Evolutionary conservation across 1,284 basidiomycete species (phyloP).

Genomic region (Rhodotorula sp.): DNA sequence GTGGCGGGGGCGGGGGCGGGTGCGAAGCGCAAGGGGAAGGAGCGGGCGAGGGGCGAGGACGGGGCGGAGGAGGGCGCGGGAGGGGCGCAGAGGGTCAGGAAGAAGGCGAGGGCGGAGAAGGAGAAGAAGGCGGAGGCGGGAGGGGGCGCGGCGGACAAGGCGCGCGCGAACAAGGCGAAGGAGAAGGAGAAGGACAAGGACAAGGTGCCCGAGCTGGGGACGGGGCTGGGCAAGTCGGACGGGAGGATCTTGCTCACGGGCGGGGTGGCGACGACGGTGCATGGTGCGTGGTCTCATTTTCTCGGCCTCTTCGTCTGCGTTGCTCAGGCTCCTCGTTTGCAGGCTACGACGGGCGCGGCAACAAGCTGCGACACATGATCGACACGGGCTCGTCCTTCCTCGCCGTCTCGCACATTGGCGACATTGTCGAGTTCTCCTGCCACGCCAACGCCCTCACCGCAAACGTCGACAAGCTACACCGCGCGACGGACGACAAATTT

Average conservation of each 20-base stretch:
- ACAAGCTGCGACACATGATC: conserved; percentile 37
- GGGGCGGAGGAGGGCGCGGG: neutral
- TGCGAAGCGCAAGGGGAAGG: neutral
- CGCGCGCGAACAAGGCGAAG: conserved; percentile 6
- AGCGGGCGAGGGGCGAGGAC: neutral
- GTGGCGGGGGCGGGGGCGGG: neutral
- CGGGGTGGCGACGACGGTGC: neutral
- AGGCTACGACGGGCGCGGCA: conserved; percentile 33
- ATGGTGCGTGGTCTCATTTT: conserved; percentile 5
- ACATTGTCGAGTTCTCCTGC: conserved; percentile 28
- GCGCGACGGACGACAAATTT: conserved; percentile 15
- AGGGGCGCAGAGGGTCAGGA: neutral
- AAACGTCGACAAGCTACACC: conserved; percentile 16
- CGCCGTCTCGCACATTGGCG: conserved; percentile 31
- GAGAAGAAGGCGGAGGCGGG: conserved; percentile 1
- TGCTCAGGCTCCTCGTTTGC: neutral
- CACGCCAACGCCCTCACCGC: neutral
- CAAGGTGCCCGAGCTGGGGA: conserved; percentile 8
- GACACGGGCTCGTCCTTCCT: conserved; percentile 20
- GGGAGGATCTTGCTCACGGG: conserved; percentile 22
- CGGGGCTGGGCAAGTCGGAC: conserved; percentile 5
- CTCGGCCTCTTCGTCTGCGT: no score
- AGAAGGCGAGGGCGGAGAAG: conserved; percentile 15
- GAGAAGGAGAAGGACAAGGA: neutral
- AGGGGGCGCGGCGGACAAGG: neutral